Evolutionary conservation across 2,329 filamentous ascomycete species (phyloP).

Genomic region (Hymenotorrendiella dingleyae): DNA sequence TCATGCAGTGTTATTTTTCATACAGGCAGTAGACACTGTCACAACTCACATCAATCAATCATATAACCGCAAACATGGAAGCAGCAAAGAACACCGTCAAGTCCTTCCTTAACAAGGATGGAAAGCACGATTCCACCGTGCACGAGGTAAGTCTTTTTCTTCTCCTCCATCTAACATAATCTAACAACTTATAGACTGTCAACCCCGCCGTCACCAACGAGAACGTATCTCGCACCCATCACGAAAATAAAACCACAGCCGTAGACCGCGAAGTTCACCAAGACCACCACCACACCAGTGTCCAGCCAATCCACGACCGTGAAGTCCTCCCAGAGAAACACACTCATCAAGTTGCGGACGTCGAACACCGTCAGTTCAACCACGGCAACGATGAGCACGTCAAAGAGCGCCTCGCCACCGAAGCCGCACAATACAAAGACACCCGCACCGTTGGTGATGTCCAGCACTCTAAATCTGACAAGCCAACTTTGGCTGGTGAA

Average conservation of each 20-base stretch:
- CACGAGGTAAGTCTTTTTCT: constrained; percentile 43
- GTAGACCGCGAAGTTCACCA: constrained; percentile 66
- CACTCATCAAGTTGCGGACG: constrained; percentile 48
- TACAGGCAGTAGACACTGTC: background rate
- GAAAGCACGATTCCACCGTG: constrained; percentile 65
- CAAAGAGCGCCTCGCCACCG: constrained; percentile 42
- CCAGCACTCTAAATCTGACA: constrained; percentile 41
- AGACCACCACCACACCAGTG: constrained; percentile 64
- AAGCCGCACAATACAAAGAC: constrained; percentile 49
- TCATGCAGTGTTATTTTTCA: background rate
- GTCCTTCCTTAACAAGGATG: constrained; percentile 54
- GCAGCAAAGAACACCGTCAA: constrained; percentile 57
- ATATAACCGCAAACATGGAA: constrained; percentile 43
- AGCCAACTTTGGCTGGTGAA: constrained; percentile 50
- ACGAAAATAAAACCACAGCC: constrained; percentile 56
- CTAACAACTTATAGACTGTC: constrained; percentile 36
- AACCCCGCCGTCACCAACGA: constrained; percentile 56
- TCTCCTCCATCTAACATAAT: background rate
- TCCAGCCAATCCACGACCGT: constrained; percentile 56
- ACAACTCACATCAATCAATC: constrained; percentile 1
- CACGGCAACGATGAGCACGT: constrained; percentile 50
- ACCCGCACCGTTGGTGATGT: constrained; percentile 41
- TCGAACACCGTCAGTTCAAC: constrained; percentile 55
- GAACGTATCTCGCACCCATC: constrained; percentile 50
- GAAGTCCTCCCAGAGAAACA: constrained; percentile 57